These are phyloP conservation scores for Pythium plurisporium DNA, from an alignment of 352 stramenopile species.

Conservation along the genomic window DNA sequence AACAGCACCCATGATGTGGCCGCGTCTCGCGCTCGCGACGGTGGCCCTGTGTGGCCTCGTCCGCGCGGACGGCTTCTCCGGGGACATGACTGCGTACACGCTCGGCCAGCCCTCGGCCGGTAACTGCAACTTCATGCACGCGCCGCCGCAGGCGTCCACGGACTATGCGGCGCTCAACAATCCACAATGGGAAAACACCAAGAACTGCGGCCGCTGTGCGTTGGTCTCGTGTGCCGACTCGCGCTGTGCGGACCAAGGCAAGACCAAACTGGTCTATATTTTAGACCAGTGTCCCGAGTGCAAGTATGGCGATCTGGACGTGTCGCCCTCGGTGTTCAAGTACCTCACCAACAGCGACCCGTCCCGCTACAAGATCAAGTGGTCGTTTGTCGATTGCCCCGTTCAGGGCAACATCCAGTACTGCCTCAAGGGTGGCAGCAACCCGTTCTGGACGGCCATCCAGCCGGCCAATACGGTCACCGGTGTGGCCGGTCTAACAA, in stretches of 20 bases:
- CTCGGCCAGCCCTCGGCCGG: constrained; percentile 12
- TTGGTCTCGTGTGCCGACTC: constrained; percentile 41
- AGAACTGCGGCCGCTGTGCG: constrained; percentile 38
- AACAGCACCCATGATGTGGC: too few relatives aligned
- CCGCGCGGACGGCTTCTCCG: too few relatives aligned
- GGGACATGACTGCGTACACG: constrained; percentile 24
- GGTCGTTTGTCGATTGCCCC: constrained; percentile 43
- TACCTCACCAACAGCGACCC: constrained; percentile 27
- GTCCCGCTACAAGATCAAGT: constrained; percentile 29
- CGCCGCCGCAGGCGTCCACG: constrained; percentile 26
- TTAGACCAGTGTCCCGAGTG: constrained; percentile 61
- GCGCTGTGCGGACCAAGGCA: constrained; percentile 16
- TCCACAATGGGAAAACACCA: constrained; percentile 40
- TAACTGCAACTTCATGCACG: constrained; percentile 66
- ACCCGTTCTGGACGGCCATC: constrained; percentile 53
- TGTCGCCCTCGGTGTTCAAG: constrained; percentile 39
- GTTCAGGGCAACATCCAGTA: constrained; percentile 32
- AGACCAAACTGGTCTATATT: constrained; percentile 45
- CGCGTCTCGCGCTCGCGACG: too few relatives aligned
- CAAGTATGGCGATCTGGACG: constrained; percentile 42
- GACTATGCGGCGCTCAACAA: constrained; percentile 67
- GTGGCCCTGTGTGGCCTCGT: too few relatives aligned
- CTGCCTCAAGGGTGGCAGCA: constrained; percentile 56
- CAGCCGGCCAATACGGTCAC: constrained; percentile 51
- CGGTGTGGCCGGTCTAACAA: constrained; percentile 42